Evolutionary conservation across 495 filamentous ascomycete genomes (phyloP).

Genomic region (Aspergillus diversus): DNA sequence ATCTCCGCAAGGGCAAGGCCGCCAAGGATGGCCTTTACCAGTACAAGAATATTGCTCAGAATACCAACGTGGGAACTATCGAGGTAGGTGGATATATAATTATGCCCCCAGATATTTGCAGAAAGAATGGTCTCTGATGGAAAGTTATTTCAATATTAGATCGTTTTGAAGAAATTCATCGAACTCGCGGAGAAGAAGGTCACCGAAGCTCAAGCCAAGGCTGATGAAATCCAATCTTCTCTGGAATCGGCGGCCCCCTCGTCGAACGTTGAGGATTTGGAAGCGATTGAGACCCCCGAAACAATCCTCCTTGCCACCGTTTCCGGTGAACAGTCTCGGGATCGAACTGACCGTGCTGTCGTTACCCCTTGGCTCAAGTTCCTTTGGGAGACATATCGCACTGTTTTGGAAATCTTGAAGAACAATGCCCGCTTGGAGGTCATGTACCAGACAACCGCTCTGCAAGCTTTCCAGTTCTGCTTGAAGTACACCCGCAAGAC

Average conservation of each 20-base stretch:
- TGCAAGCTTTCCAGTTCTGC: slow-evolving; percentile 98
- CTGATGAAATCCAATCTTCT: slow-evolving; percentile 88
- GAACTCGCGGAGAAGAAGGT: slow-evolving; percentile 96
- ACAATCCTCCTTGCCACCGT: slow-evolving; percentile 97
- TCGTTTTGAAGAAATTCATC: slow-evolving; percentile 96
- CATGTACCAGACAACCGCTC: slow-evolving; percentile 96
- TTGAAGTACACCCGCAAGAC: slow-evolving; percentile 98
- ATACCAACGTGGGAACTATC: slow-evolving; percentile 97
- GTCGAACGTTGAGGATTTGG: slow-evolving; percentile 87
- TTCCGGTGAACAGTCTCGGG: slow-evolving; percentile 94
- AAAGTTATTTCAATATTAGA: slow-evolving; percentile 42
- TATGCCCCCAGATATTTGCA: neutral
- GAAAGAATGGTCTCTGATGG: slow-evolving; percentile 25
- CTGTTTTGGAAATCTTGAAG: slow-evolving; percentile 95
- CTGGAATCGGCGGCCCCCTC: slow-evolving; percentile 73
- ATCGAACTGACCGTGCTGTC: slow-evolving; percentile 95
- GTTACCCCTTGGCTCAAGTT: slow-evolving; percentile 99
- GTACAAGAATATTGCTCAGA: slow-evolving; percentile 99
- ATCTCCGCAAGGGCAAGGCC: slow-evolving; percentile 94
- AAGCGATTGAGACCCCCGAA: slow-evolving; percentile 96
- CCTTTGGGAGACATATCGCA: slow-evolving; percentile 99
- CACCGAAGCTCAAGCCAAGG: slow-evolving; percentile 92
- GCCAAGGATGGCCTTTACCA: slow-evolving; percentile 99
- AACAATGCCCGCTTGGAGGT: slow-evolving; percentile 98
- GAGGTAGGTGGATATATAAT: slow-evolving; percentile 60